phyloP scores from a whole-genome alignment of 352 stramenopile species.

The Phytophthora pluvialis region DNA sequence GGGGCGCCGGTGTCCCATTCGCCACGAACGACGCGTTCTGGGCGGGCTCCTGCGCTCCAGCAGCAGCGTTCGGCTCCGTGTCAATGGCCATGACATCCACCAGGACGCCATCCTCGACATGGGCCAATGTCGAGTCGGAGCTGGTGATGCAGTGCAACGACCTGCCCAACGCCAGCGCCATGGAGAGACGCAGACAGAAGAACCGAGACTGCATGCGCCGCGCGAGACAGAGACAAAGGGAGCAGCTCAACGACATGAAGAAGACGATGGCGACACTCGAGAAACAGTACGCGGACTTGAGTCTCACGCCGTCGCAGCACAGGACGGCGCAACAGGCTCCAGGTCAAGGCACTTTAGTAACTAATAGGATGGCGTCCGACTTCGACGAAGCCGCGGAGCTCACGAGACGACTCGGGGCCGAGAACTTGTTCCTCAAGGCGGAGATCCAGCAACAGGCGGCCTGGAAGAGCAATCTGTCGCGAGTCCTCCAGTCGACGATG shows the following conservation, averaged over 20 bases:
- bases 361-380: background rate
- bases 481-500: conserved; percentile 35
- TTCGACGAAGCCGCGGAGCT: conserved; percentile 38
- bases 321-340: no score
- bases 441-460: conserved; percentile 43
- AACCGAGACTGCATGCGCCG: conserved; percentile 54
- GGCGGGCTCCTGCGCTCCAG: background rate
- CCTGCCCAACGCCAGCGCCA: conserved; percentile 27
- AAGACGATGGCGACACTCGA: conserved; percentile 42
- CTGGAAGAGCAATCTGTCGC: conserved; percentile 41
- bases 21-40: conserved; percentile 12
- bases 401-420: conserved; percentile 36
- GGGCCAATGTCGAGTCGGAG: background rate
- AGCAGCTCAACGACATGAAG: conserved; percentile 44
- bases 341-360: conserved; percentile 3
- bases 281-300: conserved; percentile 42
- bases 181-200: conserved; percentile 45
- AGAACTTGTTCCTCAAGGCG: conserved; percentile 51
- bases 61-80: background rate
- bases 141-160: conserved; percentile 25
- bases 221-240: conserved; percentile 43
- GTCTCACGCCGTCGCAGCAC: conserved; percentile 22
- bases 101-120: conserved; percentile 1
- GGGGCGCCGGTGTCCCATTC: conserved; percentile 1
- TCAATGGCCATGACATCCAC: conserved; percentile 23